Percentiles rank a stretch among this genome's conserved stretches.
phyloP scores from a whole-genome alignment of 768 basidiomycete species.

The Tricholoma hemisulphureum region DNA sequence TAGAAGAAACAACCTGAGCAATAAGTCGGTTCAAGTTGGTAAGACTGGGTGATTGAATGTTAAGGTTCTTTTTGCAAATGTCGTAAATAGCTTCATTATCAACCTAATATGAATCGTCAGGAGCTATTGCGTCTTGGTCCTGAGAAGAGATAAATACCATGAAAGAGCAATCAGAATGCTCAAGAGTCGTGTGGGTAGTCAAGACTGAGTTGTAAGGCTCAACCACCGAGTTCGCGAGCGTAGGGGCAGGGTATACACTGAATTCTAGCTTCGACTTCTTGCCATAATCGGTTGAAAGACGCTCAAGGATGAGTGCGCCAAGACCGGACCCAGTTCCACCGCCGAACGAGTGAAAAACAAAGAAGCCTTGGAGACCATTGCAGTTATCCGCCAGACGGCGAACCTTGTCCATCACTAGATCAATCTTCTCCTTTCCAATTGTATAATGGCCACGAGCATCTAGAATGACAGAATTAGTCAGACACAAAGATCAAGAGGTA shows the following conservation, averaged over 20 bases:
- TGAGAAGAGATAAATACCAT: slow-evolving; percentile 57
- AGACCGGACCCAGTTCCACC: slow-evolving; percentile 99
- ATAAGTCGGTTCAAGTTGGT: slow-evolving; percentile 95
- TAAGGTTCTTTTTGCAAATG: slow-evolving; percentile 96
- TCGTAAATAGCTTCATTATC: slow-evolving; percentile 96
- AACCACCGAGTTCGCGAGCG: slow-evolving; percentile 91
- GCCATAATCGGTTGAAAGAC: slow-evolving; percentile 94
- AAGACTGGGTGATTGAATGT: slow-evolving; percentile 83
- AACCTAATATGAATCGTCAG: slow-evolving; percentile 38
- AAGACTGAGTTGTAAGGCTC: slow-evolving; percentile 98
- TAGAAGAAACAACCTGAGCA: slow-evolving; percentile 97
- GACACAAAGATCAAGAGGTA: slow-evolving; percentile 8
- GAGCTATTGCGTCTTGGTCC: slow-evolving; percentile 4
- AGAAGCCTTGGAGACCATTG: slow-evolving; percentile 96
- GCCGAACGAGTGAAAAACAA: slow-evolving; percentile 99
- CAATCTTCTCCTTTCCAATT: slow-evolving; percentile 97
- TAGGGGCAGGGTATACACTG: slow-evolving; percentile 93
- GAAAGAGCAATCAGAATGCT: slow-evolving; percentile 99
- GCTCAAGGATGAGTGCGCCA: slow-evolving; percentile 93
- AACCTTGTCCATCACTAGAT: slow-evolving; percentile 93
- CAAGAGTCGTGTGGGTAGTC: slow-evolving; percentile 97
- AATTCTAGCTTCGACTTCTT: slow-evolving; percentile 99
- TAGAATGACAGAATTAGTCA: slow-evolving; percentile 28
- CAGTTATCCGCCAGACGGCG: slow-evolving; percentile 96
- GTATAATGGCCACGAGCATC: slow-evolving; percentile 99